phyloP scores from a whole-genome alignment of 192 early-diverging fungal species.

The Backusella luteola region DNA sequence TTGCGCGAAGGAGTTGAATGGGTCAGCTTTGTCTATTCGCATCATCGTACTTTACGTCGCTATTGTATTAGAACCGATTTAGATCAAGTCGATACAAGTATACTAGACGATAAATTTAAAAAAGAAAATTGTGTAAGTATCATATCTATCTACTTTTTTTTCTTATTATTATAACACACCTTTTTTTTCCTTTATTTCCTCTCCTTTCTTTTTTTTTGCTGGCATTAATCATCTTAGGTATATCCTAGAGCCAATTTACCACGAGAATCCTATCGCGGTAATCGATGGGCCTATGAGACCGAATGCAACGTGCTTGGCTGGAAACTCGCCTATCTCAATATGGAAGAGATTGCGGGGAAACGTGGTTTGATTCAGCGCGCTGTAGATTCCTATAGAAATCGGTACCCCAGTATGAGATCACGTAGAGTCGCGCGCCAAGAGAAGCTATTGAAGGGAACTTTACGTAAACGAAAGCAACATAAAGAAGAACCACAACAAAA shows the following conservation, averaged over 20 bases:
- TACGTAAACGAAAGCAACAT: conserved; percentile 43
- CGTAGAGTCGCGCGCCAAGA: conserved; percentile 74
- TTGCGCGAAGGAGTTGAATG: conserved; percentile 31
- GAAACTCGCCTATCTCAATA: conserved; percentile 80
- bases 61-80: conserved; percentile 37
- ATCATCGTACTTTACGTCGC: conserved; percentile 21
- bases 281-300: conserved; percentile 83
- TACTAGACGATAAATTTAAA: conserved; percentile 35
- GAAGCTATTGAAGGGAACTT: conserved; percentile 57
- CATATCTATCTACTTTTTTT: not conserved
- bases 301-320: conserved; percentile 83
- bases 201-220: not conserved
- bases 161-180: not conserved
- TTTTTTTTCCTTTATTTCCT: not conserved
- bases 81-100: conserved; percentile 19
- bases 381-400: conserved; percentile 77
- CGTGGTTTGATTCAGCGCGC: conserved; percentile 84
- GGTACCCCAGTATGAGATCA: conserved; percentile 66
- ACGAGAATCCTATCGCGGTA: conserved; percentile 66
- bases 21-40: conserved; percentile 36
- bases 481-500: not conserved
- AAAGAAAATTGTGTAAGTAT: conserved; percentile 34
- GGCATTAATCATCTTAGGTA: conserved; percentile 20
- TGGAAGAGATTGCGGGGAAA: conserved; percentile 59
- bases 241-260: conserved; percentile 78